Base-by-base conservation (phyloP, 139 green algal genomes). In the Spirogloea muscicola region DNA sequence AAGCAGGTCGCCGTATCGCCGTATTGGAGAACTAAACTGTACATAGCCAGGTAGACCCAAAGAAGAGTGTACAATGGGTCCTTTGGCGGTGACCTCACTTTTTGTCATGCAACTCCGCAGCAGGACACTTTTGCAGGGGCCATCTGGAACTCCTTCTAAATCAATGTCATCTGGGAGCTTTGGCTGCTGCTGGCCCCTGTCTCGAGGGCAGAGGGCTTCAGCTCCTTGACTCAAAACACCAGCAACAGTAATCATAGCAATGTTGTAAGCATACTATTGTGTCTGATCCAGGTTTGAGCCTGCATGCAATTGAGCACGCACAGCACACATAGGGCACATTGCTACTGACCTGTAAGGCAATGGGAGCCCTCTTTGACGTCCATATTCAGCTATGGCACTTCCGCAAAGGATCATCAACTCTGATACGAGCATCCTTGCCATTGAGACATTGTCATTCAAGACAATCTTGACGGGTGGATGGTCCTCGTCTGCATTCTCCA, bases 351-450 rank as follows among this genome's bases (percentile, higher is more conserved):
- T 70, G 77, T 94, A 96, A 0, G 89, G 90, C 75, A 95, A 82
- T 29, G 90, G 81, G 49, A 95, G 37, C 2, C 52, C 72, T 41
- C 68, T 66, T 36, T 75, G 13, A 6, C 65, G 57, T 84, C 86
- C 87, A 10, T 90, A 61, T 27, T 55, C 42, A 0, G 81, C 88
- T 18, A 83, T 75, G 0, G 68, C 86, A 72, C 94, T 83, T 3
- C 85, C 85, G n/a, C 88, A 87, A 68, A 93, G 55, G 39, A 96
- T 91, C 92, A 97, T 97, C 82, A 95, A 87, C 85, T 96, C 71
- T 9, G 62, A 77, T 18, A 79, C 71, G 29, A 79, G 71, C n/a
- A 42, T 33, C 37, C 71, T 42, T 10, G 71, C 38, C 63, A n/a
- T 31, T 5, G 25, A 33, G 39, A 7, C 33, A 16, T 79, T 34